A percentile compares a stretch with the other conserved stretches of the same genome.
Evolutionary conservation across 176 grass and related monocot species (phyloP).

Genomic region (Neostapfia colusana): DNA sequence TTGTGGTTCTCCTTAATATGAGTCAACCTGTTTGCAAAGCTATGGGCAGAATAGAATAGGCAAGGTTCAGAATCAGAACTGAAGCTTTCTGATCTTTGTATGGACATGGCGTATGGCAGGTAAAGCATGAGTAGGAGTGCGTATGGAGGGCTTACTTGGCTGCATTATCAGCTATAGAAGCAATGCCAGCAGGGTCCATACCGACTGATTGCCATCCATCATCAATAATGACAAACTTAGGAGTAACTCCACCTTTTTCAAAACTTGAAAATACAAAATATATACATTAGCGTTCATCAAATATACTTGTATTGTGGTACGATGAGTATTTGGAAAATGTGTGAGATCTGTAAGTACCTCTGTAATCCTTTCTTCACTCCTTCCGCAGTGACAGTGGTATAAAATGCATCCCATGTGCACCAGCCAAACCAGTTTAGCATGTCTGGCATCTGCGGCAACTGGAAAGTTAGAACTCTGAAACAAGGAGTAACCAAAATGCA

Average conservation of each 20-base stretch:
- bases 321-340: neutral
- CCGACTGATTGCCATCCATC: constrained; percentile 76
- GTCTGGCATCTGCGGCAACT: constrained; percentile 61
- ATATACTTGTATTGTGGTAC: neutral
- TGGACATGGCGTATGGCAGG: neutral
- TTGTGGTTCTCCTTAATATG: constrained; percentile 92
- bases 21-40: constrained; percentile 86
- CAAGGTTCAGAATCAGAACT: constrained; percentile 9
- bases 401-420: constrained; percentile 97
- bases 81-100: neutral
- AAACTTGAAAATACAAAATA: constrained; percentile 47
- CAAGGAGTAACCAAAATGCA: constrained; percentile 14
- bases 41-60: constrained; percentile 40
- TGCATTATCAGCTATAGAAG: constrained; percentile 53
- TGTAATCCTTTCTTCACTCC: constrained; percentile 67
- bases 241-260: constrained; percentile 57
- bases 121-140: neutral
- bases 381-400: constrained; percentile 67
- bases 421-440: constrained; percentile 93
- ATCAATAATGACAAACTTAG: constrained; percentile 83
- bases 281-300: neutral
- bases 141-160: constrained; percentile 60
- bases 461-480: constrained; percentile 28
- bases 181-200: constrained; percentile 64
- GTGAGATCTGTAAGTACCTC: constrained; percentile 43